Evolutionary conservation across 768 basidiomycete genomes (phyloP).

Genomic region (Mycena filopes): DNA sequence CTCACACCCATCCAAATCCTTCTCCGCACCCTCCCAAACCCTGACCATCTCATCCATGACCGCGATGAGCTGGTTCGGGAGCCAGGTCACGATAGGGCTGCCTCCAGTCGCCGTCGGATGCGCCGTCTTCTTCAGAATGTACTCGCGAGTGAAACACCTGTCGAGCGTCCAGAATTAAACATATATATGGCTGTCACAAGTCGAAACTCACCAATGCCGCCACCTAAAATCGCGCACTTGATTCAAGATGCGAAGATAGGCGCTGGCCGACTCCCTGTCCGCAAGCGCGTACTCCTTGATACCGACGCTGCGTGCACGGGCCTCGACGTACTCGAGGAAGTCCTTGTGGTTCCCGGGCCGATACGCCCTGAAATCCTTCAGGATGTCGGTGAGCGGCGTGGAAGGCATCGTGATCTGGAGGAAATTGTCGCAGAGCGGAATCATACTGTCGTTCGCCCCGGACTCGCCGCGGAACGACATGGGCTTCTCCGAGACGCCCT

Average conservation of each 20-base stretch:
- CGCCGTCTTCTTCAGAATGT: conserved; percentile 41
- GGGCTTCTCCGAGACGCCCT: conserved; percentile 44
- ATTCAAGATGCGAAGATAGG: conserved; percentile 39
- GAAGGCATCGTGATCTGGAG: conserved; percentile 42
- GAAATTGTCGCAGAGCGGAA: conserved; percentile 47
- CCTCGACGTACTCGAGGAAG: conserved; percentile 40
- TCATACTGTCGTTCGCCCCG: conserved; percentile 44
- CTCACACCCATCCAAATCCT: conserved; percentile 31
- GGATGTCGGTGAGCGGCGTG: conserved; percentile 42
- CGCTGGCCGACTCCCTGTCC: conserved; percentile 30
- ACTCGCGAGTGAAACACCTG: conserved; percentile 43
- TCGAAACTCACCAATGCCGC: conserved; percentile 39
- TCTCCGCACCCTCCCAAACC: conserved; percentile 30
- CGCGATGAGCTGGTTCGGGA: conserved; percentile 34
- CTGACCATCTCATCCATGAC: conserved; percentile 32
- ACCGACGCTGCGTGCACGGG: conserved; percentile 26
- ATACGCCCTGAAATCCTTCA: conserved; percentile 45
- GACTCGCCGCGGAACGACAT: conserved; percentile 45
- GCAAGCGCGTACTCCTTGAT: conserved; percentile 37
- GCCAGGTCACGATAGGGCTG: conserved; percentile 31
- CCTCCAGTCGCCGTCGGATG: conserved; percentile 43
- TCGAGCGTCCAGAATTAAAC: no score
- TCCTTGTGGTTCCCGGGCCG: conserved; percentile 42
- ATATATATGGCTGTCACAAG: no score
- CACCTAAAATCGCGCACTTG: conserved; percentile 44